Evolutionary conservation across 23 red algal genomes (phyloP), one percentile per base, ranked within the genome.

Genomic region (Gracilaria gracilis): DNA sequence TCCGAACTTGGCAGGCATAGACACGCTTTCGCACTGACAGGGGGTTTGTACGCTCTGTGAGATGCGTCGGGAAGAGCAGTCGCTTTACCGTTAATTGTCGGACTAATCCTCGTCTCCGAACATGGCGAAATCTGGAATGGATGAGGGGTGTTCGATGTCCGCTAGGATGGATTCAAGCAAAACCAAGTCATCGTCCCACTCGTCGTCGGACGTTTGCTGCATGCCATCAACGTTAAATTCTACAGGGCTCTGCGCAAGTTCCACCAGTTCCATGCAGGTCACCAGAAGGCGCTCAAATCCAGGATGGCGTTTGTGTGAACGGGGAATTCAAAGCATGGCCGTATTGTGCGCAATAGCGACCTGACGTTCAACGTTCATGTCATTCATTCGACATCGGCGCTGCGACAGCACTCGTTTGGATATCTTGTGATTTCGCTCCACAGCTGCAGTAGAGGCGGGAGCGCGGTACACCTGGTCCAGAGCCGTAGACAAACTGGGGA

Each of bases 281-380:
- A 48, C 44, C 5, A 48, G 44, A 48, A 48, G 44, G 44, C 44
- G 44, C 44, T 48, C 44, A 48, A 48, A 48, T 48, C 44, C 44
- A 48, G 44, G 44, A 48, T 48, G 44, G 5, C 44, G 44, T 48
- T 48, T 48, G 44, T 8, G 12, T 48, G 44, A 48, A 48, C 44
- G 44, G 12, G 44, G 44, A 64, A 31, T 64, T 27, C 59, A 17
- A 4, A 64, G 59, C 59, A 64, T 31, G 21, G 71, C 34, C 33
- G 42, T n/a, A 7, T 76, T 76, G 71, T 76, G 71, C n/a, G 71
- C 71, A 9, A 76, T 34, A 34, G 37, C 42, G 33, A 76, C 71
- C 23, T 76, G 71, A 24, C 42, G 36, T 49, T 76, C 42, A n/a
- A 76, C n/a, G 21, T 23, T 24, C 20, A 46, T 5, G 13, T 76